phyloP scores from a whole-genome alignment of 2,329 filamentous ascomycete genomes.

The Aspergillus melleus region DNA sequence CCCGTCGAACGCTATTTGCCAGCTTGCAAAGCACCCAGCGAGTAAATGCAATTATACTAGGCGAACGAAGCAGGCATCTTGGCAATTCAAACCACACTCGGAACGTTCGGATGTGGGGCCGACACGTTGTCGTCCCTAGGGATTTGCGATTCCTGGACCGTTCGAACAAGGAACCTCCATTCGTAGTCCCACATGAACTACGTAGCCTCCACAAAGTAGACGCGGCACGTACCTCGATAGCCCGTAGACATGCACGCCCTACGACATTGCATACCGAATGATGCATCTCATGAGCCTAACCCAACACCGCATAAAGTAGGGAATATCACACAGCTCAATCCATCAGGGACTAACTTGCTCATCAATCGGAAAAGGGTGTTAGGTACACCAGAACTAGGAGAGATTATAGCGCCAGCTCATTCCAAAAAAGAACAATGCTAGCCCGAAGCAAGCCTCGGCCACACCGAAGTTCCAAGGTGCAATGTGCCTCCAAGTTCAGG shows the following conservation, averaged over 20 bases:
- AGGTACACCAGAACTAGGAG: background rate
- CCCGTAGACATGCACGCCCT: background rate
- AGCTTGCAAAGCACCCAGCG: background rate
- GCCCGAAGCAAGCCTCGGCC: background rate
- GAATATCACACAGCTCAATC: background rate
- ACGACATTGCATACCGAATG: background rate
- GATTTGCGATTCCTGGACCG: too few relatives aligned
- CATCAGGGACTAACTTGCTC: background rate
- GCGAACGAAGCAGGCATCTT: too few relatives aligned
- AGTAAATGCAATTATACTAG: too few relatives aligned
- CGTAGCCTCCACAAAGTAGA: background rate
- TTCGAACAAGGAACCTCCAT: background rate
- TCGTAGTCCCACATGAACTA: background rate
- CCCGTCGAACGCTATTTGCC: background rate
- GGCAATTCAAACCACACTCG: too few relatives aligned
- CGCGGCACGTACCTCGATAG: background rate
- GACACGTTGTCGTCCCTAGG: too few relatives aligned
- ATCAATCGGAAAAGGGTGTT: background rate
- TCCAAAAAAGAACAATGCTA: background rate
- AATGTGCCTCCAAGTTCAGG: background rate
- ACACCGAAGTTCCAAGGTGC: background rate
- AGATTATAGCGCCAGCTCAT: background rate
- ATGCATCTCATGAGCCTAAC: background rate
- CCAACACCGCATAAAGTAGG: background rate
- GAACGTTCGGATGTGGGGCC: background rate